Conservation (phyloP, 1,284 basidiomycete species). For the Puccinia hordei region DNA sequence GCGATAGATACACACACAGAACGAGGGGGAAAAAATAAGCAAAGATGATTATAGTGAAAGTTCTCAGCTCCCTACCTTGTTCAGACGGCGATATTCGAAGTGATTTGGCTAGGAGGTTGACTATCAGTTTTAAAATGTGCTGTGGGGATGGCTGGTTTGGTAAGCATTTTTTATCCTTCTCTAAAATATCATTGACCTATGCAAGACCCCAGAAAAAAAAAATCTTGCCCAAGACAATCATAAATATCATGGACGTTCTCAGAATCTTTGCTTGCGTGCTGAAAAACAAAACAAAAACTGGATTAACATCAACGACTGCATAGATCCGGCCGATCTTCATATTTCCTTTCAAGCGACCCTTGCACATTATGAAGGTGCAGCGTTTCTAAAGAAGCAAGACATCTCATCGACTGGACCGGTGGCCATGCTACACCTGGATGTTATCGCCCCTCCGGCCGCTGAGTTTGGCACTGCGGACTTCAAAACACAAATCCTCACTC, state of each 20-base stretch:
- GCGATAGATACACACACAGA: not conserved
- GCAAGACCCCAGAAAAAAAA: no score
- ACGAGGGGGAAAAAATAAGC: not conserved
- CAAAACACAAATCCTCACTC: not conserved
- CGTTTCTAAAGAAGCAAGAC: not conserved
- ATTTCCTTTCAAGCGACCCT: not conserved
- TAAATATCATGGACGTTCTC: no score
- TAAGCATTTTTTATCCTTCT: not conserved
- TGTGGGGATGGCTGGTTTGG: constrained; percentile 8
- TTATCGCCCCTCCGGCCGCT: not conserved
- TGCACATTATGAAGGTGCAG: not conserved
- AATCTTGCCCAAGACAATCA: no score
- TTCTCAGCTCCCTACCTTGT: constrained; percentile 15
- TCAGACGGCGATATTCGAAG: not conserved
- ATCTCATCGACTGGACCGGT: not conserved
- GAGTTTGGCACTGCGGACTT: not conserved
- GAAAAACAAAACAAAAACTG: no score
- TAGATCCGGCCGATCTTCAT: constrained; percentile 15
- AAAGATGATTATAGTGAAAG: constrained; percentile 17
- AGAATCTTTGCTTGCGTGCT: not conserved
- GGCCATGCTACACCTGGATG: constrained; percentile 15
- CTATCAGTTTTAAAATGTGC: constrained; percentile 23
- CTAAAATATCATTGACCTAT: not conserved
- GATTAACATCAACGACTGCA: not conserved
- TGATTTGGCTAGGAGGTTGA: constrained; percentile 22